Evolutionary conservation across 306 rosid species (phyloP), one percentile per base, ranked within the genome.

Genomic region (Glycyrrhiza uralensis): DNA sequence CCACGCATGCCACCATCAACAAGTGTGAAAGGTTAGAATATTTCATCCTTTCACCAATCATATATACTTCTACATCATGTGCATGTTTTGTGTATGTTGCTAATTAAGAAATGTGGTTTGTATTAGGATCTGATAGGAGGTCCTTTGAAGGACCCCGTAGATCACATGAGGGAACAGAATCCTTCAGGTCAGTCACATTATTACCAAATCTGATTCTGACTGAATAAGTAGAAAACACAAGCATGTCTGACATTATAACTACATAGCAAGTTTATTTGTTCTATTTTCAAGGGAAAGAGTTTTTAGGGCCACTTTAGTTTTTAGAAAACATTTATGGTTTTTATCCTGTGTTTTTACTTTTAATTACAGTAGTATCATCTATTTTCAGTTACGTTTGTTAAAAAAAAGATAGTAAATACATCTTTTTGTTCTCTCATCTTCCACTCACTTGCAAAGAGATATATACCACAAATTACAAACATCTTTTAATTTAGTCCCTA

Each of bases 1-100:
- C n/a, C n/a, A n/a, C 77, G 64, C 4, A 3, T 57, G 15, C 52
- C 63, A 9, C 51, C 44, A 0, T 22, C 79, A 14, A 14, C 59
- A 18, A 62, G 4, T 56, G 41, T 23, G 10, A 87, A 61, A 83
- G 87, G 97, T 90, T 69, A 28, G 59, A 81, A n/a, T n/a, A n/a
- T 51, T 46, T 38, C 24, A 47, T 70, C 51, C 72, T 55, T 77
- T 70, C 7, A 45, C 30, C 35, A 59, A 26, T 29, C 28, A 66
- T 15, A n/a, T n/a, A n/a, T n/a, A n/a, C n/a, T n/a, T n/a, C n/a
- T n/a, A n/a, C n/a, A n/a, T n/a, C n/a, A n/a, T n/a, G n/a, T n/a
- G 6, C 7, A 12, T 1, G 1, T n/a, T 3, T 14, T 9, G 8
- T 56, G 4, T 2, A 9, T 54, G 38, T 15, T 80, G 24, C 70